These are phyloP conservation scores for Trichosporon sp. DNA, from an alignment of 1,284 basidiomycete species.

Conservation along the genomic window DNA sequence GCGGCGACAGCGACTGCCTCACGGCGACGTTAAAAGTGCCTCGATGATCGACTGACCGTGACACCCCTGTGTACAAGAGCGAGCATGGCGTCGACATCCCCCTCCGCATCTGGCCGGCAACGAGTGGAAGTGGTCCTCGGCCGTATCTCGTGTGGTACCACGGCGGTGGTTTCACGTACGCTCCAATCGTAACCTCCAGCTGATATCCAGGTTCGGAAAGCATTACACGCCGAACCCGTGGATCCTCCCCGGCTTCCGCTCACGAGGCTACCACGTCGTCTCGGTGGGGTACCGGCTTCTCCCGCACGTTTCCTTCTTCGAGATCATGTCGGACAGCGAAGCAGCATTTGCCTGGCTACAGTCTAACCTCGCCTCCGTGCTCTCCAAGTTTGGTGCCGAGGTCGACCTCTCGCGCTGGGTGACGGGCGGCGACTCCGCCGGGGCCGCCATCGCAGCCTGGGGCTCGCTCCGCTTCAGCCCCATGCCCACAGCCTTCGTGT, in stretches of 20 bases:
- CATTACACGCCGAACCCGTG: slow-evolving; percentile 20
- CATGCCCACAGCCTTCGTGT: background rate
- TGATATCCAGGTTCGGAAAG: background rate
- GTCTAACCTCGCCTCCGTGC: slow-evolving; percentile 15
- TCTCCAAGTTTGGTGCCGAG: slow-evolving; percentile 5
- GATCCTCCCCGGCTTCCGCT: slow-evolving; percentile 29
- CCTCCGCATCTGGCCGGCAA: slow-evolving; percentile 38
- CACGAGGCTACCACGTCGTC: slow-evolving; percentile 29
- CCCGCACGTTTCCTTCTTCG: slow-evolving; percentile 27
- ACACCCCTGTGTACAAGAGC: slow-evolving; percentile 34
- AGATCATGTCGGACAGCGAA: slow-evolving; percentile 28
- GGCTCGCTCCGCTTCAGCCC: background rate
- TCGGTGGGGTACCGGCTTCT: slow-evolving; percentile 31
- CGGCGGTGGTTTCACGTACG: slow-evolving; percentile 38
- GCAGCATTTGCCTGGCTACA: slow-evolving; percentile 31
- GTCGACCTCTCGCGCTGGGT: slow-evolving; percentile 37
- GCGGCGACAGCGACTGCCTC: too few species aligned
- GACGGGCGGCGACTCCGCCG: slow-evolving; percentile 44
- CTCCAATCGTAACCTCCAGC: background rate
- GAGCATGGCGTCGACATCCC: slow-evolving; percentile 37
- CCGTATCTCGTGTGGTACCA: slow-evolving; percentile 40
- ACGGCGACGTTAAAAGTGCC: too few species aligned
- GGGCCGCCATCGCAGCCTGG: slow-evolving; percentile 36
- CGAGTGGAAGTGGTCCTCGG: background rate
- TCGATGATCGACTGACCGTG: too few species aligned